Percentiles rank a stretch among this genome's conserved stretches.
These are phyloP conservation scores for Emydomyces testavorans DNA, from an alignment of 2,329 filamentous ascomycete genomes.

Conservation along the genomic window DNA sequence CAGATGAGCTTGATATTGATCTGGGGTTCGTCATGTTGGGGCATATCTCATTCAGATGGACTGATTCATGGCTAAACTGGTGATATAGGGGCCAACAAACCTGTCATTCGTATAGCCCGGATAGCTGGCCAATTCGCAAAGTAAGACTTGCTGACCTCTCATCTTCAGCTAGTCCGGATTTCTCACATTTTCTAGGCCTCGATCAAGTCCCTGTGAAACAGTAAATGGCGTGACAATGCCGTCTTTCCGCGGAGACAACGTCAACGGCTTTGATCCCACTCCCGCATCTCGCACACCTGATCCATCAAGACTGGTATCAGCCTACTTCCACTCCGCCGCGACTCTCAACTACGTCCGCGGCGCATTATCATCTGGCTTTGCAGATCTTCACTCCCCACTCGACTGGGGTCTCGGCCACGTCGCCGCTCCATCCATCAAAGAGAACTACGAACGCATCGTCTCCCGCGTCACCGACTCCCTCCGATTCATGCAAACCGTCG, in stretches of 20 bases:
- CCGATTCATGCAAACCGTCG: slow-evolving; percentile 87
- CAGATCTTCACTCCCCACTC: slow-evolving; percentile 82
- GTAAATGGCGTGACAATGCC: slow-evolving; percentile 70
- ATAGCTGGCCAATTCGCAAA: slow-evolving; percentile 99
- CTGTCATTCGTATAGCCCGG: slow-evolving; percentile 83
- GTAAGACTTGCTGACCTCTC: slow-evolving; percentile 18
- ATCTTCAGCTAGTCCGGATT: not conserved
- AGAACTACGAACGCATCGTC: slow-evolving; percentile 77
- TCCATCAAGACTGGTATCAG: slow-evolving; percentile 70
- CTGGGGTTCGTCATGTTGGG: slow-evolving; percentile 49
- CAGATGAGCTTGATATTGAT: slow-evolving; percentile 96
- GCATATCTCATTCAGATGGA: not conserved
- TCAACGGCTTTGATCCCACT: slow-evolving; percentile 66
- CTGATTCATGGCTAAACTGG: slow-evolving; percentile 4
- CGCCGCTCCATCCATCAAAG: slow-evolving; percentile 66
- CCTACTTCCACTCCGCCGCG: slow-evolving; percentile 90
- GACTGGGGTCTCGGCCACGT: slow-evolving; percentile 95
- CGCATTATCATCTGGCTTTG: slow-evolving; percentile 73
- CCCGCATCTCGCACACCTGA: slow-evolving; percentile 67
- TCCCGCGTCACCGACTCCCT: slow-evolving; percentile 78
- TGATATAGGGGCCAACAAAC: slow-evolving; percentile 47
- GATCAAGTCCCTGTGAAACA: slow-evolving; percentile 76
- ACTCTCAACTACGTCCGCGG: slow-evolving; percentile 89
- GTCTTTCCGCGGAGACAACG: slow-evolving; percentile 87
- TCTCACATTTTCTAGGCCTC: slow-evolving; percentile 39